Evolutionary conservation across 441 rosid species (phyloP).

Genomic region (Syzygium malaccense): DNA sequence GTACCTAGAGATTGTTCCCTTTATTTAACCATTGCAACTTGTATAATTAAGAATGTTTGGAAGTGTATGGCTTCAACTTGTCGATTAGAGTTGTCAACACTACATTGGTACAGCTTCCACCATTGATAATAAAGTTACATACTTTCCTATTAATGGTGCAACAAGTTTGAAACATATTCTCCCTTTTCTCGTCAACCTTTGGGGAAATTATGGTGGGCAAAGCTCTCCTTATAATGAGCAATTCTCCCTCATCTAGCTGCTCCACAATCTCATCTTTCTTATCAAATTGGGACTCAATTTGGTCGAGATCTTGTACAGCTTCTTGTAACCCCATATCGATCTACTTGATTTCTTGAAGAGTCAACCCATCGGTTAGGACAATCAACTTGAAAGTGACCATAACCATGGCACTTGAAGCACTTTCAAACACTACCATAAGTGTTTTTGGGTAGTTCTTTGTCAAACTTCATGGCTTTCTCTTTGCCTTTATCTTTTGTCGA

Average conservation of each 20-base stretch:
- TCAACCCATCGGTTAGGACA: not conserved
- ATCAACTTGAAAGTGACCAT: not conserved
- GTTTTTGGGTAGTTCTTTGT: not conserved
- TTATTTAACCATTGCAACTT: not conserved
- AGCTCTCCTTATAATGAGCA: not conserved
- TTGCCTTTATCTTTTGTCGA: not conserved
- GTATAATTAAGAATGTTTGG: not conserved
- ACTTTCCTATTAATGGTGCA: too few relatives aligned
- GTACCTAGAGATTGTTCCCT: not conserved
- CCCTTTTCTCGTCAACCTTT: too few relatives aligned
- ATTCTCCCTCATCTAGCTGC: not conserved
- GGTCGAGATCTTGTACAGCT: not conserved
- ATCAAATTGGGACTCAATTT: not conserved
- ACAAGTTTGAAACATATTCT: too few relatives aligned
- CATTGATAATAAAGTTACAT: not conserved
- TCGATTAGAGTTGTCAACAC: not conserved
- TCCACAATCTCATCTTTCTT: not conserved
- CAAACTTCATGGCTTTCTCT: not conserved
- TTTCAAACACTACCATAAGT: not conserved
- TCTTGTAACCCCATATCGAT: not conserved
- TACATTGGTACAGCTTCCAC: not conserved
- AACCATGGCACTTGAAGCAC: not conserved
- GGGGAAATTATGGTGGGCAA: too few relatives aligned
- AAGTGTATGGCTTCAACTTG: not conserved
- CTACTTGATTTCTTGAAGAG: not conserved